phyloP scores from a whole-genome alignment of 2,329 filamentous ascomycete genomes.

The Pyrenochaeta sp. region DNA sequence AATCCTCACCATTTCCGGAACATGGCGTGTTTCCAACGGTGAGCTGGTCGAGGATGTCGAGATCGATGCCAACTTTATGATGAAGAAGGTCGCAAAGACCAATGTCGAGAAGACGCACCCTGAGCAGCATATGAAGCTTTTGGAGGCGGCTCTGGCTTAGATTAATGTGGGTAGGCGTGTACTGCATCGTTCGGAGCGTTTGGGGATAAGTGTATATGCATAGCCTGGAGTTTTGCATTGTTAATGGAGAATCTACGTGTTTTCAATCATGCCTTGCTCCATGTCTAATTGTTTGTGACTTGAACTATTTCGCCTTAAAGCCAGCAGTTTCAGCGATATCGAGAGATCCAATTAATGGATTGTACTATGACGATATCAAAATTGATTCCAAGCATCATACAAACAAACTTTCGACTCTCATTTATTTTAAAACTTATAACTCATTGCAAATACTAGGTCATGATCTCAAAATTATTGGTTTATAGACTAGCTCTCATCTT shows the following conservation, averaged over 20 bases:
- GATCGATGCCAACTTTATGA: slow-evolving; percentile 54
- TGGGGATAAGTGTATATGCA: not conserved
- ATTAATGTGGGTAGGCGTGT: not conserved
- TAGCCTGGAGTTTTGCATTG: not conserved
- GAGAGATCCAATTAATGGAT: no score
- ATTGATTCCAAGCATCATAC: no score
- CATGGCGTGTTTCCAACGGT: slow-evolving; percentile 47
- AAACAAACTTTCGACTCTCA: no score
- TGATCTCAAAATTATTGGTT: not conserved
- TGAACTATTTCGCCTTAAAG: no score
- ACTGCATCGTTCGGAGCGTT: not conserved
- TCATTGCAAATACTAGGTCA: no score
- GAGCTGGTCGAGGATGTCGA: slow-evolving; percentile 49
- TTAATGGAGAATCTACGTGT: no score
- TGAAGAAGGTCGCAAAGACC: slow-evolving; percentile 53
- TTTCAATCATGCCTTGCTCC: no score
- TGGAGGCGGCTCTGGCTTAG: slow-evolving; percentile 41
- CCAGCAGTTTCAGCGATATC: no score
- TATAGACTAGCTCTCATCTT: slow-evolving; percentile 45
- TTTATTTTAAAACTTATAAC: no score
- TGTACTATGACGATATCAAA: no score
- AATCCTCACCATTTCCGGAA: slow-evolving; percentile 48
- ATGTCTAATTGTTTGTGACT: no score
- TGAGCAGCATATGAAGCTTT: slow-evolving; percentile 46
- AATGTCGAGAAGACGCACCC: slow-evolving; percentile 53